Evolutionary conservation across 805 yeast genomes (phyloP).

Genomic region (Peterozyma xylosa): DNA sequence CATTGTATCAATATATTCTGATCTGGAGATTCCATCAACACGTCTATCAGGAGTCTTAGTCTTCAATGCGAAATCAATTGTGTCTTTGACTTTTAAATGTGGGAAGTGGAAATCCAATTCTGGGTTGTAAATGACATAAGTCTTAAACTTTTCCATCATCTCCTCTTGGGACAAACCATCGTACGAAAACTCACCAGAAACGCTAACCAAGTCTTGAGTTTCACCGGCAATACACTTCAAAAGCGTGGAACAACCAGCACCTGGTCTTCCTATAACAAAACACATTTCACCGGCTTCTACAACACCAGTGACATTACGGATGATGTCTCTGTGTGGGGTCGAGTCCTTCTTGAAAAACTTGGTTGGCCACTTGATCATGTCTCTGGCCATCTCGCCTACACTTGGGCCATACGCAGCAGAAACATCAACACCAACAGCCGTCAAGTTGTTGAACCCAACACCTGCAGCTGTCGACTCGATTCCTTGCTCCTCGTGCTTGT

Average conservation of each 20-base stretch:
- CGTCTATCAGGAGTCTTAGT: slow-evolving; percentile 39
- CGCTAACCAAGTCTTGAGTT: slow-evolving; percentile 22
- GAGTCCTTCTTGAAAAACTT: slow-evolving; percentile 15
- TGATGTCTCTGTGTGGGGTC: slow-evolving; percentile 17
- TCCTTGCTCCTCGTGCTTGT: slow-evolving; percentile 26
- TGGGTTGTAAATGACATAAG: slow-evolving; percentile 40
- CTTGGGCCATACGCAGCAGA: slow-evolving; percentile 34
- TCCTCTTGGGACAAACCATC: slow-evolving; percentile 37
- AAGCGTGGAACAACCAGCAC: slow-evolving; percentile 49
- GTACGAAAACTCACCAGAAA: slow-evolving; percentile 28
- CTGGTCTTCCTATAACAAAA: slow-evolving; percentile 40
- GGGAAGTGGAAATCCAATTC: slow-evolving; percentile 46
- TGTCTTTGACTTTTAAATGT: slow-evolving; percentile 41
- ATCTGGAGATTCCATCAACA: slow-evolving; percentile 26
- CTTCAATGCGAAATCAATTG: slow-evolving; percentile 40
- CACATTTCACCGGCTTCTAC: slow-evolving; percentile 39
- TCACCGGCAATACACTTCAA: slow-evolving; percentile 32
- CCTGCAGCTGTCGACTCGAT: slow-evolving; percentile 36
- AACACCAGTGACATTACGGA: slow-evolving; percentile 24
- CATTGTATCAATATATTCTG: slow-evolving; percentile 24
- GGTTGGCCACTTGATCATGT: slow-evolving; percentile 17
- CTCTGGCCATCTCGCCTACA: slow-evolving; percentile 26
- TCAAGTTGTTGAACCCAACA: slow-evolving; percentile 26
- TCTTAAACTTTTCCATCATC: slow-evolving; percentile 32
- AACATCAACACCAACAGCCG: slow-evolving; percentile 32